Percentiles rank a stretch among this genome's conserved stretches.
These are phyloP conservation scores for Salvia sclarea DNA, from an alignment of 305 asterid species.

Conservation along the genomic window DNA sequence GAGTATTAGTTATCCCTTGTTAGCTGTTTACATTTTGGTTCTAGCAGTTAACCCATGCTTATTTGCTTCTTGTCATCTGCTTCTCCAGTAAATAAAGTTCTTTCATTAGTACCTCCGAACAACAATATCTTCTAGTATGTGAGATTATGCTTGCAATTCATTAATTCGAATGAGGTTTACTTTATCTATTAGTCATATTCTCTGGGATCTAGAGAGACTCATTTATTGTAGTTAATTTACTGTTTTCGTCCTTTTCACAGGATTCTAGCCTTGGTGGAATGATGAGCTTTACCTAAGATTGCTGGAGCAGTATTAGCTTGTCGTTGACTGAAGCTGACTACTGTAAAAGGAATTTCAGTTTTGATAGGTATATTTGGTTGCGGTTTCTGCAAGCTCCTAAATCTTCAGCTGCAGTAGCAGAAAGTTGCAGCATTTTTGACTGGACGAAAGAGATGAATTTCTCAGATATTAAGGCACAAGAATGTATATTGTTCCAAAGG, in stretches of 20 bases:
- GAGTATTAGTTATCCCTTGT: no score
- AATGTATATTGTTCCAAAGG: constrained; percentile 7
- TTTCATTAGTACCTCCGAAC: no score
- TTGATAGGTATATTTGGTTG: not conserved
- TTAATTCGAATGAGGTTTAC: not conserved
- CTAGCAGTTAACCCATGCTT: no score
- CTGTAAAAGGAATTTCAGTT: not conserved
- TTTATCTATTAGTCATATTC: not conserved
- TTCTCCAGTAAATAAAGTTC: no score
- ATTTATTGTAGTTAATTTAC: not conserved
- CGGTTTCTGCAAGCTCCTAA: not conserved
- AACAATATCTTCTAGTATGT: no score
- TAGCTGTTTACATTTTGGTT: no score
- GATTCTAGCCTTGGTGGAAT: not conserved
- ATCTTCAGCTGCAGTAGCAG: not conserved
- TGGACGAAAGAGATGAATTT: not conserved
- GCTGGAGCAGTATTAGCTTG: not conserved
- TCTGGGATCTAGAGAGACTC: not conserved
- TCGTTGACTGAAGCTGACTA: not conserved
- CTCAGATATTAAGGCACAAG: not conserved
- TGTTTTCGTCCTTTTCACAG: not conserved
- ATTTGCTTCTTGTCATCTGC: no score
- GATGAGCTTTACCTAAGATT: not conserved
- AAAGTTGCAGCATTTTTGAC: not conserved
- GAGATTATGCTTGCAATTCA: no score